phyloP scores from a whole-genome alignment of 2,329 filamentous ascomycete species.

The Exophiala calicioides region DNA sequence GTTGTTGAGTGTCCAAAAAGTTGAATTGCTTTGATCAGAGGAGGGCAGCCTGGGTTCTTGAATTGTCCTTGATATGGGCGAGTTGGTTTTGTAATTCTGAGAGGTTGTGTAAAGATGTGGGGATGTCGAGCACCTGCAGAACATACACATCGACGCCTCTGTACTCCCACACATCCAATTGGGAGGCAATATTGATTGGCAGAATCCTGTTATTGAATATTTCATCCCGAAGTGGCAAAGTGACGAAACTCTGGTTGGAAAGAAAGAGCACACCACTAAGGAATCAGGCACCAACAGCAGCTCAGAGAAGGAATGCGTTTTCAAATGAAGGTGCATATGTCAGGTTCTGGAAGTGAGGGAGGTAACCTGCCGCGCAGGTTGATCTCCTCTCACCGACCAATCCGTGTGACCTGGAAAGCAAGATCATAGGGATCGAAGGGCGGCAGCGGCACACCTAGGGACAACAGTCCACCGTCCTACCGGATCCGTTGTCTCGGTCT shows the following conservation, averaged over 20 bases:
- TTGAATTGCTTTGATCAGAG: not conserved
- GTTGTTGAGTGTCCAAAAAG: not conserved
- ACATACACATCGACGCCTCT: slow-evolving; percentile 10
- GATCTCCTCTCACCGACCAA: too few species aligned
- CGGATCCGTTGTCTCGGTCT: too few species aligned
- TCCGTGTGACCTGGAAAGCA: too few species aligned
- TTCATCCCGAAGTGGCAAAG: slow-evolving; percentile 7
- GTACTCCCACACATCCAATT: slow-evolving; percentile 11
- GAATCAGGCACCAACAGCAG: not conserved
- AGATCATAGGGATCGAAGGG: too few species aligned
- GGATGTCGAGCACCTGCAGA: slow-evolving; percentile 6
- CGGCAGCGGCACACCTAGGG: too few species aligned
- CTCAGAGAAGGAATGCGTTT: not conserved
- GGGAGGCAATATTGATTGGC: not conserved
- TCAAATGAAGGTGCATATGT: not conserved
- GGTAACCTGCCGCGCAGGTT: too few species aligned
- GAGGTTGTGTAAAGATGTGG: slow-evolving; percentile 14
- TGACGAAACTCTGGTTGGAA: slow-evolving; percentile 15
- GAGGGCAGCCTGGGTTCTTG: too few species aligned
- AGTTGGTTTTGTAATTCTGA: not conserved
- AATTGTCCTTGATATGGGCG: too few species aligned
- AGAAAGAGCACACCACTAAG: slow-evolving; percentile 4
- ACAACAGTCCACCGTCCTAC: too few species aligned
- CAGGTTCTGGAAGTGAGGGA: too few species aligned
- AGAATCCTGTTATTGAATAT: slow-evolving; percentile 4